Conservation (phyloP, 2,329 filamentous ascomycete genomes). For the Penicillium sp. region DNA sequence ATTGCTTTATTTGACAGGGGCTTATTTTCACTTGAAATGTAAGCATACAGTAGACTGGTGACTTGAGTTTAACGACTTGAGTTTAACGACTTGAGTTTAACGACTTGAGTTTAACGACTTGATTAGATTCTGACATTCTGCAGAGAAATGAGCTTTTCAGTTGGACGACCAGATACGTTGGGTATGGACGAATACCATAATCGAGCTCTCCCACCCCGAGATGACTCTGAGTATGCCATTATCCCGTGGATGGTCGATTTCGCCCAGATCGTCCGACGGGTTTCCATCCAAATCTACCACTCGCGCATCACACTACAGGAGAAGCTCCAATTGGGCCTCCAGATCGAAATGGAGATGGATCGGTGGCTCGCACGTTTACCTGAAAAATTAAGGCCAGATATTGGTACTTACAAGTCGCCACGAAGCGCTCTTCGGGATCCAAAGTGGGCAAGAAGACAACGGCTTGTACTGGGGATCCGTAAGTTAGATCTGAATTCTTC, state of each 20-base stretch:
- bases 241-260: conserved; percentile 45
- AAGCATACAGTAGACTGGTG: conserved; percentile 8
- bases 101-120: neutral
- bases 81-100: neutral
- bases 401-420: conserved; percentile 20
- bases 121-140: neutral
- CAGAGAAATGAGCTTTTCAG: conserved; percentile 51
- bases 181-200: conserved; percentile 54
- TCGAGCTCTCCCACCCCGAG: conserved; percentile 38
- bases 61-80: neutral
- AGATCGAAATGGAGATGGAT: conserved; percentile 40
- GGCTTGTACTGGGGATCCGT: conserved; percentile 43
- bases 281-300: conserved; percentile 45
- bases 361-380: conserved; percentile 37
- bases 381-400: conserved; percentile 33
- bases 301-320: conserved; percentile 34
- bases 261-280: conserved; percentile 41
- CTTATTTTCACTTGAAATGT: conserved; percentile 49
- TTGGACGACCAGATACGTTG: conserved; percentile 51
- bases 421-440: conserved; percentile 35
- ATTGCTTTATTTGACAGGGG: conserved; percentile 33
- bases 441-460: conserved; percentile 40
- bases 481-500: conserved; percentile 10
- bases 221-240: conserved; percentile 40
- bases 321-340: conserved; percentile 35